Evolutionary conservation across 2,329 filamentous ascomycete species (phyloP).

Genomic region (Xylariales sp.): DNA sequence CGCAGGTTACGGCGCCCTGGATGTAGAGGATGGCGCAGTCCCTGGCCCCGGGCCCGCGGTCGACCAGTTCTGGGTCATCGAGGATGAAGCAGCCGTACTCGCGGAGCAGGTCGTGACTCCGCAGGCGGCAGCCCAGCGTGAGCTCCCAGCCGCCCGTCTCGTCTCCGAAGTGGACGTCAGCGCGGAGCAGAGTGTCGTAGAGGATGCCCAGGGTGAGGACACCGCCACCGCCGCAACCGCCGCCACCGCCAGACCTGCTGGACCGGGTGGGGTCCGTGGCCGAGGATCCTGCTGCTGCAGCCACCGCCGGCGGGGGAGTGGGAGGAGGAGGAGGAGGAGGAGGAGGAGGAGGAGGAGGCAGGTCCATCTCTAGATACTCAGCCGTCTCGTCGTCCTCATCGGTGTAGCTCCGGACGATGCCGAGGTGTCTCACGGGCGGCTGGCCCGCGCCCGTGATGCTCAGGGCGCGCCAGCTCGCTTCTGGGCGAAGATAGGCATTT

Average conservation of each 20-base stretch:
- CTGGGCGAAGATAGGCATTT: slow-evolving; percentile 10
- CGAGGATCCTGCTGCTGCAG: slow-evolving; percentile 6
- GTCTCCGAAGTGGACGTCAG: slow-evolving; percentile 8
- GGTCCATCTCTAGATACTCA: slow-evolving; percentile 15
- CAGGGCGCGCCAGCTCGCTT: slow-evolving; percentile 17
- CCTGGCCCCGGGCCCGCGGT: slow-evolving; percentile 9
- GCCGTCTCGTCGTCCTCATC: slow-evolving; percentile 9
- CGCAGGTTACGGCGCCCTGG: slow-evolving; percentile 8
- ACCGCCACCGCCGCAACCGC: too few species aligned
- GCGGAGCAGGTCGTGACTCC: slow-evolving; percentile 13
- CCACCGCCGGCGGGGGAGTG: slow-evolving; percentile 9
- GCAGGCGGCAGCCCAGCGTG: slow-evolving; percentile 13
- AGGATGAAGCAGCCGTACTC: slow-evolving; percentile 16
- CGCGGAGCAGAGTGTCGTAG: not conserved
- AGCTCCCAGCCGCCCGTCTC: slow-evolving; percentile 17
- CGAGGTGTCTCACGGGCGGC: slow-evolving; percentile 16
- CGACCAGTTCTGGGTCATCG: slow-evolving; percentile 14
- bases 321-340: slow-evolving; percentile 17
- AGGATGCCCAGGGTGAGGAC: not conserved
- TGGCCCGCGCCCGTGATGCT: slow-evolving; percentile 12
- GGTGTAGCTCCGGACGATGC: slow-evolving; percentile 2
- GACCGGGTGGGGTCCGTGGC: too few species aligned
- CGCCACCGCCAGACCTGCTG: too few species aligned
- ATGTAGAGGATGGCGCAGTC: slow-evolving; percentile 17
- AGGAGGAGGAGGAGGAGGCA: slow-evolving; percentile 12